Evolutionary conservation across 768 basidiomycete genomes (phyloP), one percentile per base, ranked within the genome.

Genomic region (Arthromyces matolae): DNA sequence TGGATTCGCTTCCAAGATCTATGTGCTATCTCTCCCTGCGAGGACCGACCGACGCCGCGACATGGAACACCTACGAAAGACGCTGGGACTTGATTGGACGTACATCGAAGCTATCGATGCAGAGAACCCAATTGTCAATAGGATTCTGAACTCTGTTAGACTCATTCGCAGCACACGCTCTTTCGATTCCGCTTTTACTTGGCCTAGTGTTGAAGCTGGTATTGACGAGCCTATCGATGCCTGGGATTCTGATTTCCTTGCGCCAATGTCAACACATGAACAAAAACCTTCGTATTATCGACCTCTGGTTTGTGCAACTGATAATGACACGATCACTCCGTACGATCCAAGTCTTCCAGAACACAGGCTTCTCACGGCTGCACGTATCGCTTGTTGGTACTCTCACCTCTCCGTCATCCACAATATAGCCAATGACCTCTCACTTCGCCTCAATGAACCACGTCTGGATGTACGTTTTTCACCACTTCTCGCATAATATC

Each of bases 341-440:
- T 76, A 71, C 51, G 58, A 52, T 29, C 54, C 67, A 12, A 52
- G 52, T 0, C 59, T 78, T 6, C 76, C 76, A 2, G 65, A 70
- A 19, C 70, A 79, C 60, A 68, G 71, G 60, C 51, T 80, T 24
- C 76, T 89, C 40, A 81, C 82, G 1, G 67, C 71, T 22, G 73
- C 75, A 19, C 79, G 83, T 42, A 62, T 87, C 32, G 84, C 85
- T 9, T 88, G 84, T 62, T 89, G 84, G 84, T 67, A 80, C 54
- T 87, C 86, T 1, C 86, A 89, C 60, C 50, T 81, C n/a, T 70
- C 65, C 25, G 70, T 75, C 25, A 75, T 89, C 20, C 73, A 69
- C 20, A 64, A 51, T 3, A 68, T 84, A 34, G 65, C 64, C 37
- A 67, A 69, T 49, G 43, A 57, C 37, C 34, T 49, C 18, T 2